Evolutionary conservation across 192 early-diverging fungal species (phyloP).

Genomic region (Entomortierella beljakovae): DNA sequence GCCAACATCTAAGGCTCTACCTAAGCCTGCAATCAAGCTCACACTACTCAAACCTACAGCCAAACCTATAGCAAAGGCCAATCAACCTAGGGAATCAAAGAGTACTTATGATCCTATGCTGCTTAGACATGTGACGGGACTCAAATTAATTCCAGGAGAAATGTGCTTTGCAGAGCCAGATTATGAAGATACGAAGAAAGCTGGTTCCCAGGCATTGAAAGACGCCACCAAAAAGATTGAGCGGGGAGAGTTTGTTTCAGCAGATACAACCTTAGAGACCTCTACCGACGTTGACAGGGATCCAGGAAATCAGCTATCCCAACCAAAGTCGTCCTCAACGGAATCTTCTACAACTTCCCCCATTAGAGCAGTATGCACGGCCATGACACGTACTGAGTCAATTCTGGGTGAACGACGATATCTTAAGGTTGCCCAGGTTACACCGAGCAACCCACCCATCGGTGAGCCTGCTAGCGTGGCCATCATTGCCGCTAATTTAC

Average conservation of each 20-base stretch:
- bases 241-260: slow-evolving; percentile 17
- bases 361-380: slow-evolving; percentile 8
- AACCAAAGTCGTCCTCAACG: background rate
- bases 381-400: slow-evolving; percentile 42
- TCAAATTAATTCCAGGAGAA: slow-evolving; percentile 43
- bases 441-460: slow-evolving; percentile 36
- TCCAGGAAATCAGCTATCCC: background rate
- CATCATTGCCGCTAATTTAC: slow-evolving; percentile 39
- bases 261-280: slow-evolving; percentile 13
- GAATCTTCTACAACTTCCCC: background rate
- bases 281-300: background rate
- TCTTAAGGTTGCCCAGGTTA: slow-evolving; percentile 33
- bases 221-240: slow-evolving; percentile 15
- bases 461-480: slow-evolving; percentile 40
- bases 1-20: too few relatives aligned
- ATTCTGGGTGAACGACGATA: slow-evolving; percentile 45
- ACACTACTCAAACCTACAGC: background rate
- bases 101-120: background rate
- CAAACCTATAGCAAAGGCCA: background rate
- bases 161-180: slow-evolving; percentile 37
- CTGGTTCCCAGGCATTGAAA: slow-evolving; percentile 19
- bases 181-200: slow-evolving; percentile 16
- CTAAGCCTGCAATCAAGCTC: too few relatives aligned
- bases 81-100: slow-evolving; percentile 15
- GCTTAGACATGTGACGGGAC: slow-evolving; percentile 34